Conservation (phyloP, 1,284 basidiomycete genomes). For the Mrakiaceae sp. region DNA sequence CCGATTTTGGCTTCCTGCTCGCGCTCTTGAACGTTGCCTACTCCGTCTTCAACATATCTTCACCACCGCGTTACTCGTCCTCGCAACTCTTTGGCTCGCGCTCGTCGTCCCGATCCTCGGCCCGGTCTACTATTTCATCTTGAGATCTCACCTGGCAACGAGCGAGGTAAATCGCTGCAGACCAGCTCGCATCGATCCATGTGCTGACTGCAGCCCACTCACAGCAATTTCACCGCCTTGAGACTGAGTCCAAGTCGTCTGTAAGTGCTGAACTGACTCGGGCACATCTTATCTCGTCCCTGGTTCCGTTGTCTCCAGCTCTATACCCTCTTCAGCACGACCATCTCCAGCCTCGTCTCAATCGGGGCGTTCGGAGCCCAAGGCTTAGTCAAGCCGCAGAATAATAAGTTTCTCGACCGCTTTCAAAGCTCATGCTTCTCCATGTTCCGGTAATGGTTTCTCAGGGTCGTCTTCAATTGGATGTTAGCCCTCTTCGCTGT, state of each 20-base stretch:
- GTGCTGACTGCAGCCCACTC: no score
- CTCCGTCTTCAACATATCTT: background rate
- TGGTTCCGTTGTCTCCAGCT: background rate
- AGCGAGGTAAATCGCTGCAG: background rate
- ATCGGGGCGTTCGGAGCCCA: background rate
- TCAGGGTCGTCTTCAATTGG: background rate
- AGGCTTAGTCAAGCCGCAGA: conserved; percentile 1
- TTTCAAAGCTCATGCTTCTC: conserved; percentile 6
- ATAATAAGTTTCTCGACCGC: background rate
- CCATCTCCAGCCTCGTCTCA: background rate
- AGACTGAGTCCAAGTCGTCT: conserved; percentile 8
- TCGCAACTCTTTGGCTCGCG: conserved; percentile 12
- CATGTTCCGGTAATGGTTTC: background rate
- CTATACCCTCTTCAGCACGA: conserved; percentile 6
- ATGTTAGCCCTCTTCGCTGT: background rate
- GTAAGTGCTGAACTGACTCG: background rate
- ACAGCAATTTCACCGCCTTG: conserved; percentile 8
- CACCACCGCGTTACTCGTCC: conserved; percentile 1
- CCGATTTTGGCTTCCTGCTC: background rate
- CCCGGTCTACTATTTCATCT: conserved; percentile 4
- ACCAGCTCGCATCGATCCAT: background rate
- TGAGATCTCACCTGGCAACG: conserved; percentile 8
- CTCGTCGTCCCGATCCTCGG: conserved; percentile 3
- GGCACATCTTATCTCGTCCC: background rate
- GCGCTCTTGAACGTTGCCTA: background rate